Evolutionary conservation across 495 filamentous ascomycete genomes (phyloP).

Genomic region (Chlorociboria aeruginascens): DNA sequence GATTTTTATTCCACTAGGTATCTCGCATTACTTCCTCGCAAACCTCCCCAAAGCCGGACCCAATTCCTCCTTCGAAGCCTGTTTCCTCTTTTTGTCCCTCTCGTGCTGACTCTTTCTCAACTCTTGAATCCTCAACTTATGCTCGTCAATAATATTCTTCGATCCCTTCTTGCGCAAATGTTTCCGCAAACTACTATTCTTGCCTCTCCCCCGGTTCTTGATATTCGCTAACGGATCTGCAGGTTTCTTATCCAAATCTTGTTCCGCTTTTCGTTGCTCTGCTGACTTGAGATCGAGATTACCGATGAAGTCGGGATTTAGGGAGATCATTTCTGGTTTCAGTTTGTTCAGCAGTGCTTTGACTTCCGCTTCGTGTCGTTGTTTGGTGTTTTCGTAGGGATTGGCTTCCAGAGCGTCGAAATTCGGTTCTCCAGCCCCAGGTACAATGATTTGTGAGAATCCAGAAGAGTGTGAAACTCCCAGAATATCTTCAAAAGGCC

Average conservation of each 20-base stretch:
- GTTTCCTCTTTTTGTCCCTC: conserved; percentile 51
- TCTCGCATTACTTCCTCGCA: conserved; percentile 30
- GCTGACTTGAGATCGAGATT: conserved; percentile 68
- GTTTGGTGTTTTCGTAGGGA: conserved; percentile 90
- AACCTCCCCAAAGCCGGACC: conserved; percentile 66
- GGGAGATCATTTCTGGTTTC: conserved; percentile 90
- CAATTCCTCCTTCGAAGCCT: conserved; percentile 46
- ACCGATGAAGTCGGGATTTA: conserved; percentile 84
- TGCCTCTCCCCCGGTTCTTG: conserved; percentile 69
- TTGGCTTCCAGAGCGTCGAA: conserved; percentile 89
- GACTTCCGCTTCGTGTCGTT: conserved; percentile 89
- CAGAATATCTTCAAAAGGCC: conserved; percentile 87
- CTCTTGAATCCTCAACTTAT: conserved; percentile 53
- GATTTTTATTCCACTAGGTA: no score
- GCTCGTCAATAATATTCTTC: conserved; percentile 89
- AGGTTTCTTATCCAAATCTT: conserved; percentile 61
- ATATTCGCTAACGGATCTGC: conserved; percentile 57
- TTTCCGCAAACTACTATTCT: conserved; percentile 78
- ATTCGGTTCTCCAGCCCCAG: conserved; percentile 91
- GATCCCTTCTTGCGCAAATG: conserved; percentile 80
- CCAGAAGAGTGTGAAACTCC: conserved; percentile 76
- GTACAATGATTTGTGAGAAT: conserved; percentile 79
- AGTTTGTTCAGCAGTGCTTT: conserved; percentile 82
- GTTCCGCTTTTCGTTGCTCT: conserved; percentile 57
- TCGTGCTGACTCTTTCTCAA: conserved; percentile 51